Evolutionary conservation across 1,284 basidiomycete species (phyloP).

Genomic region (Peniophora sp.): DNA sequence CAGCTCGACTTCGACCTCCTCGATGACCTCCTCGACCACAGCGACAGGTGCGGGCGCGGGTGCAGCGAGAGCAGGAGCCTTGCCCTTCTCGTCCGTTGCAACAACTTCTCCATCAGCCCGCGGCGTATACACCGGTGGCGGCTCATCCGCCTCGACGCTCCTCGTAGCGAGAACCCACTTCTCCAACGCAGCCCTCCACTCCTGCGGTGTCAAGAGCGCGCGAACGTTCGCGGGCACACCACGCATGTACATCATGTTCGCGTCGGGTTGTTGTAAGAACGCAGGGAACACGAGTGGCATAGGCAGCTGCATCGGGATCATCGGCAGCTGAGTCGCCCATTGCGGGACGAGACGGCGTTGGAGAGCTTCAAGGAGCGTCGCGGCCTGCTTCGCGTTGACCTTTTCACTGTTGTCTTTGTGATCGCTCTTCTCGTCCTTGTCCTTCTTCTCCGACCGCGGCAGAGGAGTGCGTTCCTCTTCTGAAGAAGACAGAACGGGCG

Average conservation of each 20-base stretch:
- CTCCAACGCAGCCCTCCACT: slow-evolving; percentile 63
- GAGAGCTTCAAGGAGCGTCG: slow-evolving; percentile 64
- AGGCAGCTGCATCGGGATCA: slow-evolving; percentile 40
- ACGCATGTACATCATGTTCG: slow-evolving; percentile 16
- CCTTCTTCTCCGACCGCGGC: slow-evolving; percentile 4
- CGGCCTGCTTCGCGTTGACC: slow-evolving; percentile 58
- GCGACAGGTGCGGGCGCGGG: slow-evolving; percentile 12
- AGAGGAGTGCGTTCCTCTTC: slow-evolving; percentile 15
- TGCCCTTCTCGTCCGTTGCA: slow-evolving; percentile 9
- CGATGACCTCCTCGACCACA: slow-evolving; percentile 9
- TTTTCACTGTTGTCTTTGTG: slow-evolving; percentile 4
- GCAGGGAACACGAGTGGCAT: slow-evolving; percentile 76
- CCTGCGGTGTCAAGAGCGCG: slow-evolving; percentile 38
- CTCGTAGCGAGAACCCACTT: slow-evolving; percentile 50
- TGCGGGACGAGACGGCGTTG: slow-evolving; percentile 48
- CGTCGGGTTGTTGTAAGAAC: slow-evolving; percentile 12
- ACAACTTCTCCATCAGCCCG: slow-evolving; percentile 27
- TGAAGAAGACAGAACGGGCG: slow-evolving; percentile 11
- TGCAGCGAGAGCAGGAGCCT: slow-evolving; percentile 7
- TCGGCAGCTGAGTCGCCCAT: slow-evolving; percentile 35
- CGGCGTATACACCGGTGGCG: slow-evolving; percentile 67
- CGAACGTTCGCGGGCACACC: slow-evolving; percentile 24
- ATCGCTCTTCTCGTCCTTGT: slow-evolving; percentile 7
- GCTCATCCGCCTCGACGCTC: slow-evolving; percentile 36
- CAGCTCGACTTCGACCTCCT: background rate